Evolutionary conservation across 2,329 filamentous ascomycete species (phyloP), one percentile per base, ranked within the genome.

Genomic region (Hypoxylon sp.): DNA sequence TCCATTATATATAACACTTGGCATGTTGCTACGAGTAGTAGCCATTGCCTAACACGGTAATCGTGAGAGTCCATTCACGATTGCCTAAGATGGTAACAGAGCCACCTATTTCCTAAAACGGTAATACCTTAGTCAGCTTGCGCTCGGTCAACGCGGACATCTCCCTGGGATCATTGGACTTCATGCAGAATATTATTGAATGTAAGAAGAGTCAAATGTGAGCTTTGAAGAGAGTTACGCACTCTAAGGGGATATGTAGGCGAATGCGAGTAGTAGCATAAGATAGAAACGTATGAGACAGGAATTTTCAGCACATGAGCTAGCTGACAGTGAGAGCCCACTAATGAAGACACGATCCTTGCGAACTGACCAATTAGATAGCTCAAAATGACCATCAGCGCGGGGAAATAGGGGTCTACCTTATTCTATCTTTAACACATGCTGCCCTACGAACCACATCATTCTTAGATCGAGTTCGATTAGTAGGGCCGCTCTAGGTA

Each of bases 1-100:
- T n/a, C 3, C 5, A 11, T 46, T 51, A 50, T 63, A 67, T 64
- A 67, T 58, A 28, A 28, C 51, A 62, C 30, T 58, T 7, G 10
- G 2, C 23, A 52, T 19, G 17, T 19, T 43, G 17, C 38, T 43
- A 43, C 32, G 23, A 28, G 6, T 13, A 14, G 17, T 17, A n/a
- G 23, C 59, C 17, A 36, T 50, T 14, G 41, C 49, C 34, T 17
- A 28, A 51, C 17, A 49, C 34, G 23, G 19, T 51, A 50, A 51
- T 52, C 13, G 25, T 21, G 10, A 11, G 38, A 21, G 10, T 6
- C 38, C 17, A 46, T 34, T 56, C 49, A 36, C 13, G 28, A 34
- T 48, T 57, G 21, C 41, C 43, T 9, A 48, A 36, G 3, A 9
- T 4, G 32, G 43, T 14, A 45, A 46, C 17, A 9, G 38, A n/a